Evolutionary conservation across 768 basidiomycete genomes (phyloP).

Genomic region (Mycena rosella): DNA sequence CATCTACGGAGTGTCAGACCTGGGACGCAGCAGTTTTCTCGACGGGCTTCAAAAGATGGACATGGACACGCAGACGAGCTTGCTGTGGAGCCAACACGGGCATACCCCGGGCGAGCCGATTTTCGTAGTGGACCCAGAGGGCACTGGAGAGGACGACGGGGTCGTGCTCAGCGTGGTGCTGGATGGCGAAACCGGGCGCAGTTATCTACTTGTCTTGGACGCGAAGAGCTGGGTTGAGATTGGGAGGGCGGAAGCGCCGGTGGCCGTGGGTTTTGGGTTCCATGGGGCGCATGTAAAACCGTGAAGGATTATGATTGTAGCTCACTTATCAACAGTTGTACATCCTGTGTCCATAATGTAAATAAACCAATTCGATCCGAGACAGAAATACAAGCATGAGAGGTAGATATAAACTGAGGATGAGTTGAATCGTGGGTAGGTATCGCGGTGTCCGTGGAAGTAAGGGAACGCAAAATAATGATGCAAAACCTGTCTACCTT

Average conservation of each 20-base stretch:
- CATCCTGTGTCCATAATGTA: too few relatives aligned
- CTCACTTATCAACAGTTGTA: too few relatives aligned
- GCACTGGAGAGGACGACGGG: conserved; percentile 49
- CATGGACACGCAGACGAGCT: conserved; percentile 35
- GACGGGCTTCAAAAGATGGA: conserved; percentile 54
- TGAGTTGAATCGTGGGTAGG: too few relatives aligned
- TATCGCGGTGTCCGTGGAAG: too few relatives aligned
- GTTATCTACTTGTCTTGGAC: conserved; percentile 52
- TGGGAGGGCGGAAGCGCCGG: conserved; percentile 51
- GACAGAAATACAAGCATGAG: too few relatives aligned
- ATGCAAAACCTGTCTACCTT: too few relatives aligned
- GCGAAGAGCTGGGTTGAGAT: conserved; percentile 51
- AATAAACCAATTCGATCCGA: too few relatives aligned
- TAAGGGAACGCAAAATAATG: too few relatives aligned
- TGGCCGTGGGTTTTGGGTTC: conserved; percentile 51
- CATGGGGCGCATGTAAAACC: conserved; percentile 46
- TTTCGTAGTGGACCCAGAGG: conserved; percentile 48
- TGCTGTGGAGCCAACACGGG: conserved; percentile 44
- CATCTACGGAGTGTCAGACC: conserved; percentile 47
- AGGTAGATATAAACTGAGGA: too few relatives aligned
- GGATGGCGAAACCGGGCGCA: conserved; percentile 46
- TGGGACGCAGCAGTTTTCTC: conserved; percentile 46
- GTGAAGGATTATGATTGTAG: too few relatives aligned
- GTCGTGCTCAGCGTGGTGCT: conserved; percentile 54
- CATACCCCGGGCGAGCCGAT: conserved; percentile 53